Base-by-base conservation (phyloP, 345 rosid genomes). In the Rhodamnia argentea region DNA sequence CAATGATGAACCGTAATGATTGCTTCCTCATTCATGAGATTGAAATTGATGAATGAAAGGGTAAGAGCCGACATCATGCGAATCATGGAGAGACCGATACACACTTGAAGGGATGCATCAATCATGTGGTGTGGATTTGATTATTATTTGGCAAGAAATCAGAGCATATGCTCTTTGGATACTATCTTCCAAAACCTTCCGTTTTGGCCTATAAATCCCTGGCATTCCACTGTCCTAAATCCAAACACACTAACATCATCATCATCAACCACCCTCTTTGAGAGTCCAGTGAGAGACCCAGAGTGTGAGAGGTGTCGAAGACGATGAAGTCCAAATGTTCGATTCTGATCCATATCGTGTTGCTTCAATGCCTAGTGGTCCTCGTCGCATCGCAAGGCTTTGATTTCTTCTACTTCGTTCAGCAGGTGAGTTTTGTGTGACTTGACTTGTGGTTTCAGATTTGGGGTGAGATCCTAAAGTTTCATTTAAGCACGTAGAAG, bases 321-420 rank as follows among this genome's bases (percentile, higher is more conserved):
- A 62, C 6, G 52, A 64, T 87, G 86, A 95, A 92, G 94, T 86
- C 83, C 86, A 52, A 32, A 27, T 32, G 22, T 60, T 85, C 89
- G 3, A 24, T 88, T 83, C 62, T 90, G 75, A 78, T 94, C 88
- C 88, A 42, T 70, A 24, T 51, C 85, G 55, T 92, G 70, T 32
- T 89, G 27, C 52, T 90, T 6, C 90, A 92, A 84, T 87, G 11
- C 54, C 87, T 89, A 5, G 86, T 89, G 20, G 89, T 87, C 82
- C 89, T 92, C 23, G 90, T 89, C 74, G 92, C 88, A n/a, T 86
- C 99, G 12, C 86, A 92, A 88, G 93, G 92, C 83, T 97, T 96
- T 52, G 99, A 97, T 92, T 97, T 97, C 95, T 96, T 97, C 95
- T 97, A 97, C 94, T 93, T 97, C 53, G 99, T 97, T 86, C 98